Base-by-base conservation (phyloP, 139 green algal species). In the Tetratostichococcus sp. region DNA sequence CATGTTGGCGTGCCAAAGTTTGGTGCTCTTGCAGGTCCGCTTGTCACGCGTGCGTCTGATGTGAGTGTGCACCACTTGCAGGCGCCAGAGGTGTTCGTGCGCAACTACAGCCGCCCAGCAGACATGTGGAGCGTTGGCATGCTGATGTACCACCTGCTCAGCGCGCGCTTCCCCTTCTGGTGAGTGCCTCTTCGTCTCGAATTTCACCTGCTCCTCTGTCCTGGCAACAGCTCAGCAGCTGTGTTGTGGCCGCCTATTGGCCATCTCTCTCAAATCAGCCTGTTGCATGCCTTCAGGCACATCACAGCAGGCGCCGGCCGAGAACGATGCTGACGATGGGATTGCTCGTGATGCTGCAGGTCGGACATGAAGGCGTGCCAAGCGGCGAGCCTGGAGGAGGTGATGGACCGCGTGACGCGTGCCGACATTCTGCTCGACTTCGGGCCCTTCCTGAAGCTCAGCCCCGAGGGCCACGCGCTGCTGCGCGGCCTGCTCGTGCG, bases 111-210 rank as follows among this genome's bases (percentile, higher is more conserved):
- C 11, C 35, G 25, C 19, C 30, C 33, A 6, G 75, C 75, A 33
- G 75, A 79, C 67, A 59, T 79, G 67, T 79, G 75, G 75, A 74
- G 65, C 30, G 69, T 79, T 4, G 75, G 75, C n/a, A 70, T 79
- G 34, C 74, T 79, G 62, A 75, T 79, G 66, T 79, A 79, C 75
- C 69, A 65, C 35, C 35, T 79, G 21, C 30, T 79, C 30, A 79
- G 66, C 35, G 66, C 65, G n/a, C 75, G 69, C 31, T 70, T 70
- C 30, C 75, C 75, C 22, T 79, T 73, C 58, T 79, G 75, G 75
- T 39, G 67, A 8, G 67, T 39, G 32, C 6, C 17, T 25, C 16
- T 16, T 28, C 19, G 32, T 58, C 39, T 14, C 39, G 39, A 28
- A n/a, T n/a, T n/a, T n/a, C n/a, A n/a, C n/a, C n/a, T n/a, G n/a